Evolutionary conservation across 169 alveolate species (phyloP).

Genomic region (Miamiensis avidus): DNA sequence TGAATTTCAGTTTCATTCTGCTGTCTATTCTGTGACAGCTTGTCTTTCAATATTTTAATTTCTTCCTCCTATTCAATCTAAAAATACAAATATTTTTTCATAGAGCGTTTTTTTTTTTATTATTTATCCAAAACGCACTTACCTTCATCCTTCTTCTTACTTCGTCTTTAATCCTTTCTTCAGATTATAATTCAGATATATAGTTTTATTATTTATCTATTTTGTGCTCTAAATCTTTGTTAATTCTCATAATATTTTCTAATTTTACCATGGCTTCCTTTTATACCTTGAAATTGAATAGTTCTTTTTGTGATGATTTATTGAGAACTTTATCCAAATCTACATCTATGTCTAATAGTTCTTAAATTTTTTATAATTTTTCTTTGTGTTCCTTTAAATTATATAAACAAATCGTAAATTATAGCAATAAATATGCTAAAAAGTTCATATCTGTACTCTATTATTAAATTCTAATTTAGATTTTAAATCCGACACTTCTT

Average conservation of each 20-base stretch:
- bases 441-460: too few relatives aligned
- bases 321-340: constrained; percentile 42
- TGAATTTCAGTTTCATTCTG: constrained; percentile 15
- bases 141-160: not conserved
- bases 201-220: constrained; percentile 19
- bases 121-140: too few relatives aligned
- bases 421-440: too few relatives aligned
- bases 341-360: constrained; percentile 36
- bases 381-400: constrained; percentile 25
- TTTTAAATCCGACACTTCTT: constrained; percentile 26
- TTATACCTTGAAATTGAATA: constrained; percentile 28
- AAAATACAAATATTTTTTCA: too few relatives aligned
- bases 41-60: constrained; percentile 26
- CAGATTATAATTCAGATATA: constrained; percentile 4
- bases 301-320: constrained; percentile 35
- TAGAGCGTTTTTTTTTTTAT: too few relatives aligned
- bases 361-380: constrained; percentile 30
- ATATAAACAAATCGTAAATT: not conserved
- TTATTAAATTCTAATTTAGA: constrained; percentile 13
- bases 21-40: constrained; percentile 8
- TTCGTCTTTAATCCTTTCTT: constrained; percentile 19
- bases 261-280: constrained; percentile 36
- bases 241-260: constrained; percentile 16
- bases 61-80: constrained; percentile 21
- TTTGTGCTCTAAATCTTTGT: constrained; percentile 26